A percentile compares a stretch with the other conserved stretches of the same genome.
Conservation (phyloP, 371 early-diverging fungal species). For the Paraphysoderma sedebokerense region DNA sequence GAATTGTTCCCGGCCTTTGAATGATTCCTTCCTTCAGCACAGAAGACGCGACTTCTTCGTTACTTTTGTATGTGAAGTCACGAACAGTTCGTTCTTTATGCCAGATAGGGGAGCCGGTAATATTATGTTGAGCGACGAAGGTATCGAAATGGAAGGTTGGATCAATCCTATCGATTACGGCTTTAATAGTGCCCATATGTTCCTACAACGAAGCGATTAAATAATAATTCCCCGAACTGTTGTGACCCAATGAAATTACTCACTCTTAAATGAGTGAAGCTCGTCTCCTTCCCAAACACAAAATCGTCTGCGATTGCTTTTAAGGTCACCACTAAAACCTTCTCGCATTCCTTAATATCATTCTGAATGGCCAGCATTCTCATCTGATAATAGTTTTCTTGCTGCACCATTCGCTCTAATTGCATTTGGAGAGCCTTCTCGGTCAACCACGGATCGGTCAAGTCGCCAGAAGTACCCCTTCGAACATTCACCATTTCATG, state of each 20-base stretch:
- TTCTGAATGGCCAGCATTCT: not conserved
- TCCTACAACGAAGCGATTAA: not conserved
- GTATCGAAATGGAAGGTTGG: not conserved
- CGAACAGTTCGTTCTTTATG: not conserved
- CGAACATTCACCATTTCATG: not conserved
- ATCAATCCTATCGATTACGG: not conserved
- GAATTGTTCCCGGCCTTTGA: not conserved
- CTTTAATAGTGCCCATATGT: not conserved
- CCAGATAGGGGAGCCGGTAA: not conserved
- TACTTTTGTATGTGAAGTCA: not conserved
- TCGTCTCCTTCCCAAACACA: no score
- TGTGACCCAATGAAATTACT: no score
- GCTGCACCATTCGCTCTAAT: not conserved
- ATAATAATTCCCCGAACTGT: no score
- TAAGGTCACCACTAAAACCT: not conserved
- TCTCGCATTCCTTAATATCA: not conserved
- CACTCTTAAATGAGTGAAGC: no score
- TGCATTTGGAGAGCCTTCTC: slow-evolving; percentile 1
- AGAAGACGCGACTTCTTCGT: not conserved
- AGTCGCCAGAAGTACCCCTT: not conserved
- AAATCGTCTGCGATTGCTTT: not conserved
- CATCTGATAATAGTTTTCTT: not conserved
- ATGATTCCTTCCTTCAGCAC: not conserved
- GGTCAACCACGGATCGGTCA: not conserved
- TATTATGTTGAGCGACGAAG: not conserved